Base-by-base conservation (phyloP, 306 rosid genomes). In the Gastrolobium bilobum region DNA sequence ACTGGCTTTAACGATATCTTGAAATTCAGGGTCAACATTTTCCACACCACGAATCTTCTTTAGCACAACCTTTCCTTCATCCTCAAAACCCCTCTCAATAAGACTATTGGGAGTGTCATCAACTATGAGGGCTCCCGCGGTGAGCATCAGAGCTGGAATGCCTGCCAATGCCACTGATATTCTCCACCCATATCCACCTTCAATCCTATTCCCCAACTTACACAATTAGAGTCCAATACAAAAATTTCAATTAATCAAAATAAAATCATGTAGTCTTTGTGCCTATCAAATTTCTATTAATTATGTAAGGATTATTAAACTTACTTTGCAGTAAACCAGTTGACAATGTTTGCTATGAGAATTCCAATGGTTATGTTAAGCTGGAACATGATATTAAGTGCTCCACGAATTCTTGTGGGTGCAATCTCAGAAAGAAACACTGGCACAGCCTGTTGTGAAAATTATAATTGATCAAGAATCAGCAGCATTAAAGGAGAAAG, bases 171-270 rank as follows among this genome's bases (percentile, higher is more conserved):
- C 94, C 50, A 91, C 0, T 7, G 97, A 89, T 39, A 89, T n/a
- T 58, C 97, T 88, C 97, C 97, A 89, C 29, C 97, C 97, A 68
- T 86, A 83, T 58, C 93, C 96, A 5, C 85, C 92, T 40, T 67
- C 1, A 2, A 91, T 84, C 71, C 86, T 89, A 44, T 68, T 5
- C 8, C 77, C n/a, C 71, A 52, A 7, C 31, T 37, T 7, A 73
- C 37, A 37, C 33, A 38, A 48, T 13, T 48, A 13, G n/a, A 48
- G 2, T 48, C 54, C 4, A 31, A 47, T 58, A 10, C 1, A 10
- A 7, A 56, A 29, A 56, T 31, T 15, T 29, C 20, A 20, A 20
- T 53, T 6, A 10, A 2, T 38, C 6, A 71, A 37, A n/a, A n/a
- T 46, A 7, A 10, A 64, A 20, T 20, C 7, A 8, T 13, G 15